Conservation (phyloP, 345 rosid genomes). For the Arabis alpina region DNA sequence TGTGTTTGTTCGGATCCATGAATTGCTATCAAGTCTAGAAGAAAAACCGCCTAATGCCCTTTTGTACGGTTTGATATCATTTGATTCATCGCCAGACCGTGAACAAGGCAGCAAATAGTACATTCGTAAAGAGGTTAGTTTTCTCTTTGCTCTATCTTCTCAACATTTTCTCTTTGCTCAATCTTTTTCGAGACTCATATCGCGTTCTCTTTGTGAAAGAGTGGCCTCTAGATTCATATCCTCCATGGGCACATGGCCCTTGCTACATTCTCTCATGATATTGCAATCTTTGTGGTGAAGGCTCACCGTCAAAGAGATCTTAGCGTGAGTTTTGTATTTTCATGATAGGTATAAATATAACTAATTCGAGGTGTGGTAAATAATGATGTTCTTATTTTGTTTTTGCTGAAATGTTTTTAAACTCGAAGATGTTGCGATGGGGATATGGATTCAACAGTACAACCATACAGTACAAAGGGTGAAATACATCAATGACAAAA, state of each 20-base stretch:
- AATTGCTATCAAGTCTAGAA: slow-evolving; percentile 64
- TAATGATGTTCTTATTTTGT: neutral
- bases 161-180: slow-evolving; percentile 17
- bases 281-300: slow-evolving; percentile 73
- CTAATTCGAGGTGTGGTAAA: neutral
- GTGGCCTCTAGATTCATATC: slow-evolving; percentile 71
- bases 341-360: neutral
- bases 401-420: slow-evolving; percentile 68
- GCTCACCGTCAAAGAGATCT: slow-evolving; percentile 74
- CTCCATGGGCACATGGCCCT: slow-evolving; percentile 99
- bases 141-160: neutral
- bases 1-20: slow-evolving; percentile 87
- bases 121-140: slow-evolving; percentile 63
- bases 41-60: slow-evolving; percentile 64
- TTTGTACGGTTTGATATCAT: slow-evolving; percentile 73
- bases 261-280: slow-evolving; percentile 83
- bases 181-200: slow-evolving; percentile 19
- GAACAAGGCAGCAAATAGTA: slow-evolving; percentile 88
- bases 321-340: slow-evolving; percentile 48
- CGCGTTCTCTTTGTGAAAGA: slow-evolving; percentile 50
- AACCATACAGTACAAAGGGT: slow-evolving; percentile 59
- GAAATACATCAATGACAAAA: slow-evolving; percentile 64
- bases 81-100: slow-evolving; percentile 75
- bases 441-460: slow-evolving; percentile 85
- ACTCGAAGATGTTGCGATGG: slow-evolving; percentile 94